phyloP scores from a whole-genome alignment of 2,329 filamentous ascomycete species.

The Epichloe bromicola region DNA sequence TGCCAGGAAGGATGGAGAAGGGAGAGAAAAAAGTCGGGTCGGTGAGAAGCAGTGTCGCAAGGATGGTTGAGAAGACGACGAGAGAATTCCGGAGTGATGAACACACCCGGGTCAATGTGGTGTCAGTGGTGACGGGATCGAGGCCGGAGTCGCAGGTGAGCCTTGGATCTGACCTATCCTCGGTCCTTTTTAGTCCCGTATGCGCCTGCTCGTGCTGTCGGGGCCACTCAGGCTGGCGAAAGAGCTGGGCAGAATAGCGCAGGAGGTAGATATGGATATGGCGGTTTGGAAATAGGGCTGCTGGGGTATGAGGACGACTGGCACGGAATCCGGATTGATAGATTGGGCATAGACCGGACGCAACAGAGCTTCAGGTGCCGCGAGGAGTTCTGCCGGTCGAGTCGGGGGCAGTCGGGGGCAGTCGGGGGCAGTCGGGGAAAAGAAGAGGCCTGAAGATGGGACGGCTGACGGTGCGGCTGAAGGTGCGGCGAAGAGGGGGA shows the following conservation, averaged over 20 bases:
- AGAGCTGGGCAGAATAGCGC: too few species aligned
- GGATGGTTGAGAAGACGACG: not conserved
- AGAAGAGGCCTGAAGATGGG: not conserved
- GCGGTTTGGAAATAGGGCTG: not conserved
- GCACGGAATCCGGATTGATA: not conserved
- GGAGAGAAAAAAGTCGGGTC: constrained; percentile 9
- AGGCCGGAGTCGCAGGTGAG: not conserved
- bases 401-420: too few species aligned
- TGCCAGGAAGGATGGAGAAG: constrained; percentile 10
- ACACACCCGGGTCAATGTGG: not conserved
- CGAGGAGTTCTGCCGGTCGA: not conserved
- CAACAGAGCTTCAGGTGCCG: not conserved
- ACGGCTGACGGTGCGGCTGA: not conserved
- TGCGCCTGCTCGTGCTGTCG: not conserved
- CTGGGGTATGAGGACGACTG: not conserved
- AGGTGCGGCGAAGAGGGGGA: not conserved
- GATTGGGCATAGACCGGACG: not conserved
- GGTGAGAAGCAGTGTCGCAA: constrained; percentile 3
- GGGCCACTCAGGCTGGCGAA: too few species aligned
- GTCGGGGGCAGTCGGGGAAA: too few species aligned
- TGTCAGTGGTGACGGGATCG: not conserved
- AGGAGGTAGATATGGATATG: not conserved
- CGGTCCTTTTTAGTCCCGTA: not conserved
- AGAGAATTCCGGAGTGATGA: not conserved
- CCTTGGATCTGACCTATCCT: not conserved